Evolutionary conservation across 768 basidiomycete genomes (phyloP).

Genomic region (Lyophyllum atratum): DNA sequence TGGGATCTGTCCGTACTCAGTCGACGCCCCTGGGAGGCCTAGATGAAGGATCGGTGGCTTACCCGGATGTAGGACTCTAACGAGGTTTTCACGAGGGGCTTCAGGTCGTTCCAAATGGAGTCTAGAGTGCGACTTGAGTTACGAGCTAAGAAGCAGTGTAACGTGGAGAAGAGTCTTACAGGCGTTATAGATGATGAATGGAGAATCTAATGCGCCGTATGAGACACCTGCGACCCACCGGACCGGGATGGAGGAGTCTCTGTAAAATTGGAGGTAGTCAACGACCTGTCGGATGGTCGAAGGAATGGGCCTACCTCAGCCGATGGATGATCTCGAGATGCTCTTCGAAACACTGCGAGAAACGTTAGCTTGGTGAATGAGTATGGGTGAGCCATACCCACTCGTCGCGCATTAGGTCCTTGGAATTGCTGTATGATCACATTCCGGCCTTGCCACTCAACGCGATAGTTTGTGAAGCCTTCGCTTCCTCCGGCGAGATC

Average conservation of each 20-base stretch:
- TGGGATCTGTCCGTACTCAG: neutral
- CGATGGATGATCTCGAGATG: slow-evolving; percentile 2
- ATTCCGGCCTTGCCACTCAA: neutral
- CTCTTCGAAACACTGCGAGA: slow-evolving; percentile 1
- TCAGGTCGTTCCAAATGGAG: neutral
- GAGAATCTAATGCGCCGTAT: neutral
- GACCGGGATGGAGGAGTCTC: slow-evolving; percentile 7
- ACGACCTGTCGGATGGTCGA: neutral
- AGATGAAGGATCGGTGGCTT: neutral
- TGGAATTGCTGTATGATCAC: slow-evolving; percentile 7
- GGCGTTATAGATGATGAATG: slow-evolving; percentile 8
- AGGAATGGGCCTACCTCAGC: neutral
- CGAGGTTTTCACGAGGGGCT: neutral
- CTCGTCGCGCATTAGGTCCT: neutral
- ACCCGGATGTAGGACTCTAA: neutral
- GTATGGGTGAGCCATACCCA: neutral
- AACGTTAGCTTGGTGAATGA: neutral
- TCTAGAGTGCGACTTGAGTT: neutral
- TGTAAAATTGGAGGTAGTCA: neutral
- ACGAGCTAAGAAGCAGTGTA: neutral
- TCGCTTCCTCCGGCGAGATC: neutral
- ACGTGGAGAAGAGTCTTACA: neutral
- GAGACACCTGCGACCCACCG: slow-evolving; percentile 8
- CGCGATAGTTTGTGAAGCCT: slow-evolving; percentile 1
- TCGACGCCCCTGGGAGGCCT: neutral